phyloP scores from a whole-genome alignment of 192 early-diverging fungal genomes.

The Thoreauomyces humboldtii region DNA sequence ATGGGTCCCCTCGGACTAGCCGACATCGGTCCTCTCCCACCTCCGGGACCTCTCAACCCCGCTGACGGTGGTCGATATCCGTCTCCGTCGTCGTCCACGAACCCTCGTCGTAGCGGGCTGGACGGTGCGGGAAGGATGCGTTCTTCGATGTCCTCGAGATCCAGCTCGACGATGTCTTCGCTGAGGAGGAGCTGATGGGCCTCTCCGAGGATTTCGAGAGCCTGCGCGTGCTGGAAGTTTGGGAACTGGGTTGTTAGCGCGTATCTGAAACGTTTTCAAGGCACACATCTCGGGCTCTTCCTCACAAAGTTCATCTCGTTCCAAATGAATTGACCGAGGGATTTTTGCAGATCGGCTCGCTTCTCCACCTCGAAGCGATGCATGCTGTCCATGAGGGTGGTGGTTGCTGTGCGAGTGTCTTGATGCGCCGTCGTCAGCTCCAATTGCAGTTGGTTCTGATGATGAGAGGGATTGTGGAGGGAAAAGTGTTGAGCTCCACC shows the following conservation, averaged over 20 bases:
- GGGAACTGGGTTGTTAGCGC: too few species aligned
- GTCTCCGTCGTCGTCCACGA: background rate
- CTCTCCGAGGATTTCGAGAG: conserved; percentile 28
- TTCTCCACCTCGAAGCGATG: conserved; percentile 36
- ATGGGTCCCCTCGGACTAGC: background rate
- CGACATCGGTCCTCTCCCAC: too few species aligned
- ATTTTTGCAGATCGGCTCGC: conserved; percentile 22
- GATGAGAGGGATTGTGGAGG: too few species aligned
- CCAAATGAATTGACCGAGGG: conserved; percentile 23
- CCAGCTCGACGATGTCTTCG: conserved; percentile 20
- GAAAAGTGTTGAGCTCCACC: too few species aligned
- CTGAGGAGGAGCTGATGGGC: conserved; percentile 24
- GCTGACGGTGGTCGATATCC: too few species aligned
- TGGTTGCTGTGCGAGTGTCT: conserved; percentile 24
- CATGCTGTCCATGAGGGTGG: conserved; percentile 26
- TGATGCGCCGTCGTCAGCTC: conserved; percentile 35
- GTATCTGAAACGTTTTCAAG: too few species aligned
- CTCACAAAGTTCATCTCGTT: conserved; percentile 34
- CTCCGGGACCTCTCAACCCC: too few species aligned
- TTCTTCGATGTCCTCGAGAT: conserved; percentile 23
- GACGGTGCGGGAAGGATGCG: background rate
- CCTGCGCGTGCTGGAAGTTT: conserved; percentile 25
- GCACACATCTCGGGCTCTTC: too few species aligned
- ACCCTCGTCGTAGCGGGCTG: background rate
- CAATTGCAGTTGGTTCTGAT: conserved; percentile 36